Conservation (phyloP, 768 basidiomycete genomes). For the Gautieria morchelliformis region DNA sequence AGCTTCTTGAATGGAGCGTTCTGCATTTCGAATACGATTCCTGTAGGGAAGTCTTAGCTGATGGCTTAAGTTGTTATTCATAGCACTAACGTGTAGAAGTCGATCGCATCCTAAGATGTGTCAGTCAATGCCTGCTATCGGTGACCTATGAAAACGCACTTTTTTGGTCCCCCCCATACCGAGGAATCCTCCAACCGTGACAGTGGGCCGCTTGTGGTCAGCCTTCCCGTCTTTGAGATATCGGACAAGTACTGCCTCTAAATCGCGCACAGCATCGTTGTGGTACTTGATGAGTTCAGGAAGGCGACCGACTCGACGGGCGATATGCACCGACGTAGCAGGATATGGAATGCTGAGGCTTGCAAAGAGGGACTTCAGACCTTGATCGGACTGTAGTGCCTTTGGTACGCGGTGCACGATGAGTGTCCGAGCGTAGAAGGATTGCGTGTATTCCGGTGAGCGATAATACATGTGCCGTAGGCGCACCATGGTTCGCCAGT, state of each 20-base stretch:
- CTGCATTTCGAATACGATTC: conserved; percentile 47
- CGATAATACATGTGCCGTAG: conserved; percentile 85
- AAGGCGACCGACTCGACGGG: conserved; percentile 77
- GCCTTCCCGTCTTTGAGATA: conserved; percentile 81
- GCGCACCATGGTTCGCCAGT: conserved; percentile 71
- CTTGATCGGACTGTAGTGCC: conserved; percentile 77
- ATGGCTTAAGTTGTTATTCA: neutral
- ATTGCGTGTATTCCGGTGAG: conserved; percentile 76
- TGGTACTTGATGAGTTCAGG: conserved; percentile 88
- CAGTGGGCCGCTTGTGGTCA: conserved; percentile 71
- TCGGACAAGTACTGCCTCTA: conserved; percentile 81
- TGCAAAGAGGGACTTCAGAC: conserved; percentile 68
- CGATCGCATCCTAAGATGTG: conserved; percentile 64
- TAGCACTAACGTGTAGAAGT: conserved; percentile 73
- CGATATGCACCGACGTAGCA: conserved; percentile 84
- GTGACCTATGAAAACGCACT: conserved; percentile 12
- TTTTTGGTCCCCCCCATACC: conserved; percentile 77
- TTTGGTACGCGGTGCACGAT: conserved; percentile 72
- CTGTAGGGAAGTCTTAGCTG: conserved; percentile 16
- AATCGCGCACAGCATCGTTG: conserved; percentile 87
- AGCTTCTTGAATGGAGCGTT: conserved; percentile 63
- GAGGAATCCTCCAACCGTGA: conserved; percentile 67
- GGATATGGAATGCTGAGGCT: conserved; percentile 75
- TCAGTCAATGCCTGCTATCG: neutral
- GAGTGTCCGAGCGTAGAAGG: conserved; percentile 91